Base-by-base conservation (phyloP, 495 filamentous ascomycete genomes). In the Aspergillus bridgeri region DNA sequence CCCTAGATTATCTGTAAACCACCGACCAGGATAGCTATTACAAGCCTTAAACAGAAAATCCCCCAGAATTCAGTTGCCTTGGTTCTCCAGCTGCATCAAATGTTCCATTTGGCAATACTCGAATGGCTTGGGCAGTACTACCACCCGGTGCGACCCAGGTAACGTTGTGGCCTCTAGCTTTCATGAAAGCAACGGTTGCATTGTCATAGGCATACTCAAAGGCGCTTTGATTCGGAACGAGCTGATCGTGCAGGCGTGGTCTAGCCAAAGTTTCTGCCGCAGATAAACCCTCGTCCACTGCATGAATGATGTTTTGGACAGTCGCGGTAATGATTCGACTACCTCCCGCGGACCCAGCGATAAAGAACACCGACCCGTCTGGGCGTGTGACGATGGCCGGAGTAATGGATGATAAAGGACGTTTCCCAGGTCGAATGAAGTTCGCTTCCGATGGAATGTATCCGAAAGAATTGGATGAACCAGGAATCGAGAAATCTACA, bases 261-360 rank as follows among this genome's bases (percentile, higher is more conserved):
- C 75, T 63, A 0, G 83, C 82, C 19, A 96, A 75, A 0, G 89
- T 86, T 42, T 87, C 77, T 5, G 75, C 64, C 0, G 85, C 71
- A 1, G 74, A 81, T 62, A 86, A 72, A 43, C 77, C 75, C 22
- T 82, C 78, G 55, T 93, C 89, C 0, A 97, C 75, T 5, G 89
- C 76, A 63, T 90, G 79, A 63, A 87, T 86, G 21, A 92, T 79
- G 53, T 83, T 85, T 70, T 94, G 90, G 46, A 91, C 80, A 0
- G 88, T 93, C 0, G 89, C 76, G 0, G 90, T 95, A 70, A 93
- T 92, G 68, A 96, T 97, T 5, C 89, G 81, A n/a, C 85, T 89
- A 6, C 92, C 92, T 21, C 92, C 92, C 0, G 92, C 91, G 0
- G 90, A 84, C 2, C 90, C 92, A 17, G 89, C 82, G 18, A 85